phyloP scores from a whole-genome alignment of 768 basidiomycete species.

The Gelatoporia subvermispora region DNA sequence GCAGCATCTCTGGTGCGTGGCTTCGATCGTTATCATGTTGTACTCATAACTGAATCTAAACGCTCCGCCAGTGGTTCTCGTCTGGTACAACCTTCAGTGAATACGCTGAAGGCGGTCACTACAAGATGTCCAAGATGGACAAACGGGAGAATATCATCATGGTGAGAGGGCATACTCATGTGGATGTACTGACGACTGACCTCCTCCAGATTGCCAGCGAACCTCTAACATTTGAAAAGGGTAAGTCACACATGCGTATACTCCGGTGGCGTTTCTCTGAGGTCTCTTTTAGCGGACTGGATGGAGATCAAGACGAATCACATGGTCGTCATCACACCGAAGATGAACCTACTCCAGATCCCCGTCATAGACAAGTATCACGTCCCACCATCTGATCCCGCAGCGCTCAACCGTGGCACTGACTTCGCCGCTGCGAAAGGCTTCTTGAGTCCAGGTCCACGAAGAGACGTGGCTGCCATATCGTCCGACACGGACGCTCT shows the following conservation, averaged over 20 bases:
- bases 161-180: constrained; percentile 32
- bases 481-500: constrained; percentile 1
- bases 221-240: constrained; percentile 94
- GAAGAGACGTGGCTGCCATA: constrained; percentile 27
- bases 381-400: constrained; percentile 81
- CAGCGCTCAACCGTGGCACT: constrained; percentile 58
- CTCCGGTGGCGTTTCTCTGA: neutral
- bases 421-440: constrained; percentile 89
- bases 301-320: constrained; percentile 98
- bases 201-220: constrained; percentile 72
- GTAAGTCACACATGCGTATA: constrained; percentile 31
- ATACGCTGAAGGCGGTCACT: constrained; percentile 82
- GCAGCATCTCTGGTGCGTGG: constrained; percentile 77
- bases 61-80: constrained; percentile 76
- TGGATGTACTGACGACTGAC: neutral
- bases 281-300: constrained; percentile 74
- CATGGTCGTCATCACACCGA: constrained; percentile 92
- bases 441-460: constrained; percentile 51
- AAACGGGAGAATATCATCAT: constrained; percentile 96
- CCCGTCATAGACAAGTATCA: constrained; percentile 93
- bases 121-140: constrained; percentile 93
- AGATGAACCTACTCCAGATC: constrained; percentile 92
- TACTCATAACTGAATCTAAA: neutral
- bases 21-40: too few relatives aligned
- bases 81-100: constrained; percentile 94